phyloP scores from a whole-genome alignment of 1,284 basidiomycete genomes.

The Cutaneotrichosporon sp. region DNA sequence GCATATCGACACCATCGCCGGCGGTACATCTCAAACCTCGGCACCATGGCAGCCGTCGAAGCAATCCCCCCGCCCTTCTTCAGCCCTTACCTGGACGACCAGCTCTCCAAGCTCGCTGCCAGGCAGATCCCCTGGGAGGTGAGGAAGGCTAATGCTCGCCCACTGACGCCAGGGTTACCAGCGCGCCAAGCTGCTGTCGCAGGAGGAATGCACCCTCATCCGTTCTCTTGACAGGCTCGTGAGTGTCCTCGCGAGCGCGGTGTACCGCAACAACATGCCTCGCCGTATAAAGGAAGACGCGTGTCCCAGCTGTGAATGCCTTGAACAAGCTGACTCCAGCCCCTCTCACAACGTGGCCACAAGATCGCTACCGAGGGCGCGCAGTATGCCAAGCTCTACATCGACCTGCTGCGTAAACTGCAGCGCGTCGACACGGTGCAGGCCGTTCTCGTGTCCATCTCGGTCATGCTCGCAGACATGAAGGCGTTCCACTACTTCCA shows the following conservation, averaged over 20 bases:
- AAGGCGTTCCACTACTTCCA: constrained; percentile 64
- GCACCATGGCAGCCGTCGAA: constrained; percentile 33
- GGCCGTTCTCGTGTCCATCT: constrained; percentile 84
- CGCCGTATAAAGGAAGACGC: not conserved
- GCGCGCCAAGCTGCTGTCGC: constrained; percentile 83
- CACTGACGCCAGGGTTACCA: constrained; percentile 73
- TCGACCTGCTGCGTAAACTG: constrained; percentile 87
- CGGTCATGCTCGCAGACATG: constrained; percentile 69
- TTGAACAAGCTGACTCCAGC: constrained; percentile 49
- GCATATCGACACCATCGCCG: constrained; percentile 1
- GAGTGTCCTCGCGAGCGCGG: constrained; percentile 15
- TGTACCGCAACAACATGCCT: not conserved
- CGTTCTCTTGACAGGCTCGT: constrained; percentile 77
- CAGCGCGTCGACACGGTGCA: constrained; percentile 92
- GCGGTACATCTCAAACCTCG: not conserved
- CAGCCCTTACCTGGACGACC: constrained; percentile 76
- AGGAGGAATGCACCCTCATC: constrained; percentile 84
- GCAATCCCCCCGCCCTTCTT: constrained; percentile 75
- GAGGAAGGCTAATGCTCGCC: constrained; percentile 21
- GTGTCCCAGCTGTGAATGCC: not conserved
- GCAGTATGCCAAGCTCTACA: constrained; percentile 83
- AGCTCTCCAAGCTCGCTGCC: constrained; percentile 77
- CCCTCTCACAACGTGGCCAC: constrained; percentile 68
- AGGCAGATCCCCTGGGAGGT: constrained; percentile 98
- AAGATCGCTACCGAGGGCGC: constrained; percentile 74